Percentiles rank a stretch among this genome's conserved stretches.
phyloP scores from a whole-genome alignment of 2,329 filamentous ascomycete genomes.

The Nemania diffusa region DNA sequence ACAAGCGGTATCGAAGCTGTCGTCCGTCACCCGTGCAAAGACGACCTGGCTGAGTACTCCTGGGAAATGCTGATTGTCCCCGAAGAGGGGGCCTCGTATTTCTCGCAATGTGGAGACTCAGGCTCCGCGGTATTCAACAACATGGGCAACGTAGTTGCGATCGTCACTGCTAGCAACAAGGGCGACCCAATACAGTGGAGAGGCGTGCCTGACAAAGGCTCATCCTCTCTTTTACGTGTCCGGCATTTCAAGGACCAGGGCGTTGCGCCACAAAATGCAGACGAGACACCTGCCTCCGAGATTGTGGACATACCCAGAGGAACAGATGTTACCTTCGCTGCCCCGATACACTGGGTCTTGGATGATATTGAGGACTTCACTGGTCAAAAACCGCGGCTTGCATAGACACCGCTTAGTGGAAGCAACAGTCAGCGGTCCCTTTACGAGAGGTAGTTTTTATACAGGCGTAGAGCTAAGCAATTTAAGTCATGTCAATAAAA shows the following conservation, averaged over 20 bases:
- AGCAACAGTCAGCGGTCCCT: background rate
- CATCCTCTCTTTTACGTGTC: constrained; percentile 1
- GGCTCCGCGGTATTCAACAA: constrained; percentile 9
- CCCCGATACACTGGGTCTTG: constrained; percentile 18
- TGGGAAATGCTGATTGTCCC: constrained; percentile 23
- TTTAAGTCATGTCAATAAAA: no score
- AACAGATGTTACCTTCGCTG: constrained; percentile 15
- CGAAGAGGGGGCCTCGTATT: background rate
- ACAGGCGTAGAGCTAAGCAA: no score
- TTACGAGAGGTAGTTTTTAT: background rate
- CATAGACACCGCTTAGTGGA: background rate
- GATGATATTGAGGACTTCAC: constrained; percentile 22
- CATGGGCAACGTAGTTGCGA: background rate
- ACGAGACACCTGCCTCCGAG: background rate
- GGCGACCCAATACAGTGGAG: background rate
- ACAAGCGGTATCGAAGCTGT: constrained; percentile 19
- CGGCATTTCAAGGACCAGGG: constrained; percentile 1
- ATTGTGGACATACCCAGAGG: background rate
- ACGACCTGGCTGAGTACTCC: background rate
- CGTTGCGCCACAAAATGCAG: constrained; percentile 16
- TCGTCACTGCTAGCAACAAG: constrained; percentile 14
- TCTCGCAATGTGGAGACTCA: constrained; percentile 3
- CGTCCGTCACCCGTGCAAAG: background rate
- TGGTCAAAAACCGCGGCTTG: constrained; percentile 10
- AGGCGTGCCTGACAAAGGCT: background rate